phyloP scores from a whole-genome alignment of 2,329 filamentous ascomycete genomes.

The Fusarium pseudocircinatum region DNA sequence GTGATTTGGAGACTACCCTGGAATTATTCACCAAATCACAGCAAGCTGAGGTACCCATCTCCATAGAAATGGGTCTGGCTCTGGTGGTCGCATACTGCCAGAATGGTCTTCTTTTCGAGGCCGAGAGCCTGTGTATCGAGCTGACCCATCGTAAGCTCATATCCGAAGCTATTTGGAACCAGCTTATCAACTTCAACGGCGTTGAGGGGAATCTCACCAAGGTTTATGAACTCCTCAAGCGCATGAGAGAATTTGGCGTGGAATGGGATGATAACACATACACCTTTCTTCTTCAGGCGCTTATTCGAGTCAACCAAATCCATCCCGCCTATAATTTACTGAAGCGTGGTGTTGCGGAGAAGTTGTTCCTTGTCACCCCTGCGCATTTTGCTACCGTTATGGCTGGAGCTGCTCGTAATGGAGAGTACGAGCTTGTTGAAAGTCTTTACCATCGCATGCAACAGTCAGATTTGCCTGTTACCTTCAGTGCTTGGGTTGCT shows the following conservation, averaged over 20 bases:
- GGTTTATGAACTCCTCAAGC: constrained; percentile 58
- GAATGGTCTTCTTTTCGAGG: constrained; percentile 50
- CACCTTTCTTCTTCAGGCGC: constrained; percentile 58
- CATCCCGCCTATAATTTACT: constrained; percentile 61
- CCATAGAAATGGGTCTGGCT: constrained; percentile 67
- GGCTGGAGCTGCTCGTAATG: constrained; percentile 58
- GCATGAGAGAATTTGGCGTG: constrained; percentile 59
- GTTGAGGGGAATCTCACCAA: constrained; percentile 63
- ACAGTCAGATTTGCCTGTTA: constrained; percentile 52
- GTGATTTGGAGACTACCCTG: constrained; percentile 76
- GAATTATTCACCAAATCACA: constrained; percentile 72
- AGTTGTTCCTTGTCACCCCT: constrained; percentile 56
- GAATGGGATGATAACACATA: constrained; percentile 62
- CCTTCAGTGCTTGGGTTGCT: constrained; percentile 55
- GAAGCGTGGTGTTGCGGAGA: constrained; percentile 54
- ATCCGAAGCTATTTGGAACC: constrained; percentile 78
- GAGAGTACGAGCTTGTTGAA: constrained; percentile 55
- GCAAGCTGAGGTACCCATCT: constrained; percentile 59
- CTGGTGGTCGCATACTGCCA: constrained; percentile 74
- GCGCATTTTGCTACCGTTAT: constrained; percentile 65
- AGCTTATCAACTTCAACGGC: constrained; percentile 76
- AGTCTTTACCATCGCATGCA: constrained; percentile 56
- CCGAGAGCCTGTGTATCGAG: constrained; percentile 55
- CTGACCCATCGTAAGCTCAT: constrained; percentile 63
- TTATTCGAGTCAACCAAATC: constrained; percentile 60